A percentile compares a stretch with the other conserved stretches of the same genome.
Evolutionary conservation across 176 grass and related monocot genomes (phyloP).

Genomic region (Urochloa ruziziensis): DNA sequence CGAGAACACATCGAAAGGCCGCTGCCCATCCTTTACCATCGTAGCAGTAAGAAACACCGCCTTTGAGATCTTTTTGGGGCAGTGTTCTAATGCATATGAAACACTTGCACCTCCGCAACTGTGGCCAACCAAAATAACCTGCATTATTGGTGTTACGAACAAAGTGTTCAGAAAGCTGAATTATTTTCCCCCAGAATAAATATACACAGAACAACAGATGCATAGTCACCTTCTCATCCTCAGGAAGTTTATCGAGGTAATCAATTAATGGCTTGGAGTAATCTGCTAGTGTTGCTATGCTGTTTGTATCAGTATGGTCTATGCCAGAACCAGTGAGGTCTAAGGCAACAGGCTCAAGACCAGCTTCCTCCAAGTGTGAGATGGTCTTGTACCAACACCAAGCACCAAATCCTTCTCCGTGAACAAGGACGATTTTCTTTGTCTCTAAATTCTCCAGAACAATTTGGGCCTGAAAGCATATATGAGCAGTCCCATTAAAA

Average conservation of each 20-base stretch:
- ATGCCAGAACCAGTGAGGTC: conserved; percentile 94
- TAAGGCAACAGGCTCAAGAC: conserved; percentile 77
- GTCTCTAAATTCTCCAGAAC: conserved; percentile 86
- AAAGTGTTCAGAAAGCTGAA: background rate
- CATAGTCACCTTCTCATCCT: conserved; percentile 45
- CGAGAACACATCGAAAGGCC: conserved; percentile 80
- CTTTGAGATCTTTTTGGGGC: conserved; percentile 82
- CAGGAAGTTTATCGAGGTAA: conserved; percentile 69
- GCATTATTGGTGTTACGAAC: conserved; percentile 5
- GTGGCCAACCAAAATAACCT: conserved; percentile 93
- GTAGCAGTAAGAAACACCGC: conserved; percentile 85
- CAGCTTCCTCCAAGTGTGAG: conserved; percentile 88
- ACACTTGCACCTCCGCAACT: conserved; percentile 92
- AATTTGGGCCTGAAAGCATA: conserved; percentile 49
- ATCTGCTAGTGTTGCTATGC: conserved; percentile 73
- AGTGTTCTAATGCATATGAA: conserved; percentile 73
- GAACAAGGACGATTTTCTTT: conserved; percentile 92
- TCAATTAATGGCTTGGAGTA: conserved; percentile 86
- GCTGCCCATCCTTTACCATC: conserved; percentile 94
- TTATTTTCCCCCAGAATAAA: background rate
- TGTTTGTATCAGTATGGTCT: conserved; percentile 74
- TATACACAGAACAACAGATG: background rate
- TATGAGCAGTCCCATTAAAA: background rate
- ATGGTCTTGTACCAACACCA: conserved; percentile 99
- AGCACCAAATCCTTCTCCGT: conserved; percentile 99